A percentile compares a stretch with the other conserved stretches of the same genome.
phyloP scores from a whole-genome alignment of 2,329 filamentous ascomycete genomes.

The Ceratocystis harringtonii region DNA sequence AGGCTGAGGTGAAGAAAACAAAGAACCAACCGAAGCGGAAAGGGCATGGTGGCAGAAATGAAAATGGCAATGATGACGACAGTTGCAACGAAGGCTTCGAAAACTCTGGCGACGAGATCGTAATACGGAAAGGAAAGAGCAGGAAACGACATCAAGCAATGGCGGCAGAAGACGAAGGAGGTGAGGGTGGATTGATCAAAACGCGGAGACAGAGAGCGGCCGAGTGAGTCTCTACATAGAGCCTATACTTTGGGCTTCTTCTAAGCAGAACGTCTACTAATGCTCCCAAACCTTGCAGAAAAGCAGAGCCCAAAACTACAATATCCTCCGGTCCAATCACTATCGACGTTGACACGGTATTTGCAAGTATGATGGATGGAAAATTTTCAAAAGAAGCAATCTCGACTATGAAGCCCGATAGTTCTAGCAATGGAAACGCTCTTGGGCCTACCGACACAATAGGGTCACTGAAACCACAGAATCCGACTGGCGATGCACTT shows the following conservation, averaged over 20 bases:
- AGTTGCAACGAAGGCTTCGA: constrained; percentile 28
- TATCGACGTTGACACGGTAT: constrained; percentile 56
- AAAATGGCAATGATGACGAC: constrained; percentile 15
- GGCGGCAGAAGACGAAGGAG: constrained; percentile 36
- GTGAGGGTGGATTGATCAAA: constrained; percentile 52
- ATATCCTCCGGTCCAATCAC: constrained; percentile 45
- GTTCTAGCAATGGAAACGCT: neutral
- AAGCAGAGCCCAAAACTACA: constrained; percentile 40
- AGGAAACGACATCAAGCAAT: constrained; percentile 36
- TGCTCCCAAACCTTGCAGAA: constrained; percentile 27
- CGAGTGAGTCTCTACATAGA: constrained; percentile 33
- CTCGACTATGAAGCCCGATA: neutral
- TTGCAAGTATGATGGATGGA: constrained; percentile 48
- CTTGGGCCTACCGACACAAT: neutral
- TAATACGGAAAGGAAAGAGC: constrained; percentile 44
- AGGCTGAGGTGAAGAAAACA: constrained; percentile 4
- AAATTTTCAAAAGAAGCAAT: constrained; percentile 16
- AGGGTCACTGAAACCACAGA: neutral
- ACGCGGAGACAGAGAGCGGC: constrained; percentile 54
- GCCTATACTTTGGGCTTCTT: neutral
- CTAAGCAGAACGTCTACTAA: neutral
- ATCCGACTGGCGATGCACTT: neutral
- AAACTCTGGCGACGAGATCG: constrained; percentile 58
- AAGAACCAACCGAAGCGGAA: constrained; percentile 24
- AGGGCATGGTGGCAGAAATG: constrained; percentile 15